phyloP scores from a whole-genome alignment of 495 filamentous ascomycete species.

The Trichoderma gamsii region DNA sequence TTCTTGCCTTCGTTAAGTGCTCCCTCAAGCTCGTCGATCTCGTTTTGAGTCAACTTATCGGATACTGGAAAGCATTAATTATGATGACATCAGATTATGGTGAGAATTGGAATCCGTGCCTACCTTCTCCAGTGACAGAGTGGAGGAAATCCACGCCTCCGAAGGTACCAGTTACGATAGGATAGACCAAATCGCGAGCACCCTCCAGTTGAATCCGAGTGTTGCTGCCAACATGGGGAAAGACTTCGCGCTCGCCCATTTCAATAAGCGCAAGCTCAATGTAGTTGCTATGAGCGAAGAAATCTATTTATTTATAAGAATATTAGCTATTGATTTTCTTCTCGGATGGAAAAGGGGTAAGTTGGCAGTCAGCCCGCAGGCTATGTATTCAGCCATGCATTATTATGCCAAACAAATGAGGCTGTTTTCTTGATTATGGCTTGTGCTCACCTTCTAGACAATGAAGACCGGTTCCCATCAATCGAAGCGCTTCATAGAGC shows the following conservation, averaged over 20 bases:
- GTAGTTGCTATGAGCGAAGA: slow-evolving; percentile 88
- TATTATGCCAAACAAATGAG: too few species aligned
- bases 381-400: too few species aligned
- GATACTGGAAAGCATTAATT: slow-evolving; percentile 42
- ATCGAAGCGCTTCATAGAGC: slow-evolving; percentile 74
- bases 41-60: slow-evolving; percentile 82
- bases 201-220: slow-evolving; percentile 63
- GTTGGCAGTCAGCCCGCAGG: too few species aligned
- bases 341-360: neutral
- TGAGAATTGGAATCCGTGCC: neutral
- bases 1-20: slow-evolving; percentile 57
- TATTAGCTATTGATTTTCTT: slow-evolving; percentile 16
- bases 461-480: slow-evolving; percentile 80
- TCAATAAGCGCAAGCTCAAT: slow-evolving; percentile 79
- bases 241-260: slow-evolving; percentile 68
- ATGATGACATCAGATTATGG: neutral
- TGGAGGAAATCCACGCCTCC: slow-evolving; percentile 83
- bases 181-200: slow-evolving; percentile 58
- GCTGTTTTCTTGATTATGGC: too few species aligned
- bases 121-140: slow-evolving; percentile 75
- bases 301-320: slow-evolving; percentile 46
- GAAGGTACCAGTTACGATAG: slow-evolving; percentile 83
- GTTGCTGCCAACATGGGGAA: slow-evolving; percentile 75
- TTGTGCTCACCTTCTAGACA: slow-evolving; percentile 63
- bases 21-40: slow-evolving; percentile 74